Conservation (phyloP, 352 stramenopile species). For the Globisporangium splendens region DNA sequence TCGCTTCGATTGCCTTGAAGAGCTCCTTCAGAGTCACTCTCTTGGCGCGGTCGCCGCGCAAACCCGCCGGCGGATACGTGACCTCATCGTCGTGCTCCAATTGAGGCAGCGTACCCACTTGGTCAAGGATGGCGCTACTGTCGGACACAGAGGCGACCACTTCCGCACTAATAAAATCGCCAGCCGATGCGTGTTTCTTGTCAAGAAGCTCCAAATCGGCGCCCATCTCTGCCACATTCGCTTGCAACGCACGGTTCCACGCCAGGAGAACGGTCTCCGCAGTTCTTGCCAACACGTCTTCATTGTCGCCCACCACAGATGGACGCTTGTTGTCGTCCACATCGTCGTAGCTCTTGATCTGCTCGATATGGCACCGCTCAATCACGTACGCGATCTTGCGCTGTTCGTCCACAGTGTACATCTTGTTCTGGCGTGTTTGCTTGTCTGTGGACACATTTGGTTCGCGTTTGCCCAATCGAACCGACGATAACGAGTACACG, state of each 20-base stretch:
- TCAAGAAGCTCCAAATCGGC: slow-evolving; percentile 43
- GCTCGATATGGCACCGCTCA: slow-evolving; percentile 20
- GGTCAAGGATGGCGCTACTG: not conserved
- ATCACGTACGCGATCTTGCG: slow-evolving; percentile 26
- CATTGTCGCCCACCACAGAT: not conserved
- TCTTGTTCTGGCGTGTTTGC: not conserved
- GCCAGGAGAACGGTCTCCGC: slow-evolving; percentile 24
- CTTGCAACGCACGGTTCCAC: slow-evolving; percentile 33
- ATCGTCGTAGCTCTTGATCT: not conserved
- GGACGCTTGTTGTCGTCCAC: not conserved
- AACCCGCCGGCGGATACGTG: slow-evolving; percentile 20
- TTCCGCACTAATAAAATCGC: not conserved
- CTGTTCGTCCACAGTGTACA: slow-evolving; percentile 24
- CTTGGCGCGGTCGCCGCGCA: slow-evolving; percentile 23
- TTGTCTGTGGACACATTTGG: slow-evolving; percentile 1
- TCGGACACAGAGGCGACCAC: slow-evolving; percentile 12
- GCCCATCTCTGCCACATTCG: slow-evolving; percentile 15
- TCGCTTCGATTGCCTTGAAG: slow-evolving; percentile 33
- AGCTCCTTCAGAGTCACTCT: slow-evolving; percentile 40
- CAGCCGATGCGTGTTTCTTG: slow-evolving; percentile 12
- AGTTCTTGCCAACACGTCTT: not conserved
- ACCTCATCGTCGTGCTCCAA: slow-evolving; percentile 24
- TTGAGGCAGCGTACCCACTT: slow-evolving; percentile 14
- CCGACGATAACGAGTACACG: slow-evolving; percentile 44
- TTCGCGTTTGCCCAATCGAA: slow-evolving; percentile 10